phyloP scores from a whole-genome alignment of 805 yeast species.

The Saccharomycopsis javanensis region DNA sequence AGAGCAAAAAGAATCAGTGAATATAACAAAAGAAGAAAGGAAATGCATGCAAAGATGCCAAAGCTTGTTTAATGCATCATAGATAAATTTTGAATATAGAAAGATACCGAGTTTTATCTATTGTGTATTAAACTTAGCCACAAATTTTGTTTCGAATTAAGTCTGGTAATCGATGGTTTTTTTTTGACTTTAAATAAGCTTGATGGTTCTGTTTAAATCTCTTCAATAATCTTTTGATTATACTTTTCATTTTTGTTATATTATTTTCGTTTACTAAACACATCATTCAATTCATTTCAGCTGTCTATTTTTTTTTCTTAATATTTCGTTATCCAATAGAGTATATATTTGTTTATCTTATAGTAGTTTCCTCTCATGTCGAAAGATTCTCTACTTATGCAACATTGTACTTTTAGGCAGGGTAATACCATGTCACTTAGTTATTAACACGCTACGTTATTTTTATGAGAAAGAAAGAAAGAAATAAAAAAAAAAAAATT shows the following conservation, averaged over 20 bases:
- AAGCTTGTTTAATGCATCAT: too few relatives aligned
- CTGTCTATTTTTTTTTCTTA: neutral
- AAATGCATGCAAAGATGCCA: neutral
- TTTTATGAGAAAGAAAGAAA: too few relatives aligned
- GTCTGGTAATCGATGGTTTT: too few relatives aligned
- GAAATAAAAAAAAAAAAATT: neutral
- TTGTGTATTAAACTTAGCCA: too few relatives aligned
- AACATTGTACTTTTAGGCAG: neutral
- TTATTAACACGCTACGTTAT: neutral
- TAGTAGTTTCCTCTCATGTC: too few relatives aligned
- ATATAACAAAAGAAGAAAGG: neutral
- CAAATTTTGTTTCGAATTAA: too few relatives aligned
- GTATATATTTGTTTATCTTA: too few relatives aligned
- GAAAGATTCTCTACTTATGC: too few relatives aligned
- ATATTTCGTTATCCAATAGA: neutral
- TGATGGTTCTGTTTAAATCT: too few relatives aligned
- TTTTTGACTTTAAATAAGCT: too few relatives aligned
- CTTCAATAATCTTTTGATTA: neutral
- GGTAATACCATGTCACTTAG: neutral
- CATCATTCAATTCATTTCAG: neutral
- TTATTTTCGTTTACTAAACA: neutral
- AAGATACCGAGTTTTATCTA: too few relatives aligned
- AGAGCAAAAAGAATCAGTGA: neutral
- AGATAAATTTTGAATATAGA: too few relatives aligned
- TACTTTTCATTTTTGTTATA: neutral